These are phyloP conservation scores for Prillingera fragicola DNA, from an alignment of 1,284 basidiomycete genomes.

Conservation along the genomic window DNA sequence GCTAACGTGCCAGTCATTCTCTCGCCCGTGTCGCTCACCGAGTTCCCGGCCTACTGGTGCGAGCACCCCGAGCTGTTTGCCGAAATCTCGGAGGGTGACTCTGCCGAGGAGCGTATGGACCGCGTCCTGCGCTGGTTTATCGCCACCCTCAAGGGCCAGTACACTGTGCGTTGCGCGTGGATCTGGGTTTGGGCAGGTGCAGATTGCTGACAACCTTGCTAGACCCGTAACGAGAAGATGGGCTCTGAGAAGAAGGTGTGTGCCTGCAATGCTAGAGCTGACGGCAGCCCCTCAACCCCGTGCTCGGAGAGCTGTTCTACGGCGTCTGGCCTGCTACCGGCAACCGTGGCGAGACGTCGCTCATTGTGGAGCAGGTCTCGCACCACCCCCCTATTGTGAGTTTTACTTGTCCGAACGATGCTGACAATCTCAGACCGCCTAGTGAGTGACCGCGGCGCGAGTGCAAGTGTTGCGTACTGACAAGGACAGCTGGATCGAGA, in stretches of 20 bases:
- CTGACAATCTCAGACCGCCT: slow-evolving; percentile 46
- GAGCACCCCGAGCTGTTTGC: slow-evolving; percentile 80
- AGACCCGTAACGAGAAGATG: slow-evolving; percentile 80
- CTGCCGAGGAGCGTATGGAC: slow-evolving; percentile 65
- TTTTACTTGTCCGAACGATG: slow-evolving; percentile 1
- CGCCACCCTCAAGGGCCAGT: slow-evolving; percentile 87
- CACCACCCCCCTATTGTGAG: slow-evolving; percentile 78
- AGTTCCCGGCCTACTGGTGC: slow-evolving; percentile 92
- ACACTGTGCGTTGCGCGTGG: slow-evolving; percentile 55
- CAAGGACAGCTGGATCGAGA: slow-evolving; percentile 64
- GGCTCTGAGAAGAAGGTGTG: slow-evolving; percentile 86
- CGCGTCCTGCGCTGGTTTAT: slow-evolving; percentile 87
- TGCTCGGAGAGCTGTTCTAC: slow-evolving; percentile 92
- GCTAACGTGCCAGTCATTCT: slow-evolving; percentile 58
- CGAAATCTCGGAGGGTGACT: slow-evolving; percentile 68
- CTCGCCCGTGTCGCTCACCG: slow-evolving; percentile 63
- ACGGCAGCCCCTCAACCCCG: slow-evolving; percentile 75
- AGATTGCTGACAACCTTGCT: slow-evolving; percentile 7
- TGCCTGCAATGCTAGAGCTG: slow-evolving; percentile 31
- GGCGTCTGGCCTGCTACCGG: slow-evolving; percentile 79
- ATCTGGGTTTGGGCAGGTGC: neutral
- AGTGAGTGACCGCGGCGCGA: slow-evolving; percentile 16
- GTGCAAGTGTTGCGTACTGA: slow-evolving; percentile 13
- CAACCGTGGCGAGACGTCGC: slow-evolving; percentile 73
- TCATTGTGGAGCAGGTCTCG: slow-evolving; percentile 95